phyloP scores from a whole-genome alignment of 2,329 filamentous ascomycete species.

The Gaeumannomyces tritici region DNA sequence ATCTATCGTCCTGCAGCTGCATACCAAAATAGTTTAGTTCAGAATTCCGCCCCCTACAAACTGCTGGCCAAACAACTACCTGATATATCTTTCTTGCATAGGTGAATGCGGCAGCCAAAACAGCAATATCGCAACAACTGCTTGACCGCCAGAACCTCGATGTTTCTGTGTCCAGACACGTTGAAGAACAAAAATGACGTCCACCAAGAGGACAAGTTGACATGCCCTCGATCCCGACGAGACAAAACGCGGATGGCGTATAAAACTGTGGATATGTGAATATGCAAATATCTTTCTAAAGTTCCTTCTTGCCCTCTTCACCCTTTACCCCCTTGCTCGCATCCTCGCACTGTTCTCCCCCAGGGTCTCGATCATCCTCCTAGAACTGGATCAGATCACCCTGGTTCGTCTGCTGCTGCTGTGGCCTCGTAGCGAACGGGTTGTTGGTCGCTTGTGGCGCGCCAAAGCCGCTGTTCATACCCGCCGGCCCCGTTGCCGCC shows the following conservation, averaged over 20 bases:
- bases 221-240: neutral
- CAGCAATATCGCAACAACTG: neutral
- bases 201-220: neutral
- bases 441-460: conserved; percentile 38
- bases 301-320: neutral
- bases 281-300: neutral
- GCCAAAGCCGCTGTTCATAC: conserved; percentile 30
- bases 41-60: neutral
- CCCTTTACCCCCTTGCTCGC: neutral
- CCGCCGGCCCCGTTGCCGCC: conserved; percentile 44
- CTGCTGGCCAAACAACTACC: neutral
- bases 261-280: neutral
- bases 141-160: neutral
- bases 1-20: neutral
- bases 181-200: neutral
- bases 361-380: neutral
- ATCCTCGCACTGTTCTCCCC: neutral
- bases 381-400: conserved; percentile 55
- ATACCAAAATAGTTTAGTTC: neutral
- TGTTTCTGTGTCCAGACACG: neutral
- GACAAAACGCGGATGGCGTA: neutral
- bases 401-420: conserved; percentile 38
- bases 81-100: neutral
- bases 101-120: neutral
- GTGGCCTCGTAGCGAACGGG: conserved; percentile 47